A percentile compares a stretch with the other conserved stretches of the same genome.
Conservation (phyloP, 495 filamentous ascomycete species). For the Platismatia glauca region DNA sequence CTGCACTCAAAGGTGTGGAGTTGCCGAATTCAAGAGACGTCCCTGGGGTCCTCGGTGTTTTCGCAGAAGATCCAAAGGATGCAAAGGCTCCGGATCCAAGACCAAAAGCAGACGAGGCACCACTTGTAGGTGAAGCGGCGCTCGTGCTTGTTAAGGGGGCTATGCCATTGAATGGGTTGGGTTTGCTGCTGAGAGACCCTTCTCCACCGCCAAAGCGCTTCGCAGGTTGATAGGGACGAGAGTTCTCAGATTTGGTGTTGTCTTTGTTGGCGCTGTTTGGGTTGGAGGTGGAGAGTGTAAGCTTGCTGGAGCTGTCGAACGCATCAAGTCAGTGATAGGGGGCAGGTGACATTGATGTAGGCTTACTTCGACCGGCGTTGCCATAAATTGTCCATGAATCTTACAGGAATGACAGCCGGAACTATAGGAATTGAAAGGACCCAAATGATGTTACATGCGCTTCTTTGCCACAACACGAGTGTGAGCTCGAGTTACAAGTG, state of each 20-base stretch:
- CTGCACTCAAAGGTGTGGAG: slow-evolving; percentile 44
- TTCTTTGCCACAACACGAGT: not conserved
- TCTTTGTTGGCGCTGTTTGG: slow-evolving; percentile 50
- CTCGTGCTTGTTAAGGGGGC: slow-evolving; percentile 57
- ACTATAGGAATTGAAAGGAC: not conserved
- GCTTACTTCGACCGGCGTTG: slow-evolving; percentile 30
- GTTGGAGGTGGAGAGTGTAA: slow-evolving; percentile 71
- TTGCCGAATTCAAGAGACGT: slow-evolving; percentile 63
- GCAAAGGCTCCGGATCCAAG: slow-evolving; percentile 93
- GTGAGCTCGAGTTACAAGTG: not conserved
- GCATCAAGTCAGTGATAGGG: slow-evolving; percentile 12
- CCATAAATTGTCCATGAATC: slow-evolving; percentile 29
- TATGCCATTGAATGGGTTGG: slow-evolving; percentile 78
- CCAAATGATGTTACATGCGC: slow-evolving; percentile 5
- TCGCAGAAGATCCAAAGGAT: slow-evolving; percentile 75
- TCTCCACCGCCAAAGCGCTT: slow-evolving; percentile 74
- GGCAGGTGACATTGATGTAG: not conserved
- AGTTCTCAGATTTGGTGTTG: slow-evolving; percentile 50
- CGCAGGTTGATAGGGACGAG: slow-evolving; percentile 52
- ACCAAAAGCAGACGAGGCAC: slow-evolving; percentile 86
- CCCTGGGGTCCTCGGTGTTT: slow-evolving; percentile 82
- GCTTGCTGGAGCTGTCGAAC: slow-evolving; percentile 63
- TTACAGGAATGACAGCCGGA: not conserved
- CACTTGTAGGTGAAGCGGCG: slow-evolving; percentile 76
- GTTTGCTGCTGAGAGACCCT: slow-evolving; percentile 65